Evolutionary conservation across 768 basidiomycete genomes (phyloP), one percentile per base, ranked within the genome.

Genomic region (Sarcodon aspratus): DNA sequence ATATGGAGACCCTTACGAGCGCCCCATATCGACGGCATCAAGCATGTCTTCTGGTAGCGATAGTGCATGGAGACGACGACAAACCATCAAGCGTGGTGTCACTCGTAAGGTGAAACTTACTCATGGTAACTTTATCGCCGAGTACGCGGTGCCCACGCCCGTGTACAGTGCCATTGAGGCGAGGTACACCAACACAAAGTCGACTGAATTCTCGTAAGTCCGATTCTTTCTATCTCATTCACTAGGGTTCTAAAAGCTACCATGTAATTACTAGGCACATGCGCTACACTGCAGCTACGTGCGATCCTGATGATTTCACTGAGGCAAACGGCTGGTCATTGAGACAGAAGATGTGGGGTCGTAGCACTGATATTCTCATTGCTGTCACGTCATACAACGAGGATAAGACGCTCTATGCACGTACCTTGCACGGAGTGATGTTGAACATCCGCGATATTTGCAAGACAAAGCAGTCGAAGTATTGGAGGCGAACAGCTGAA

Each of bases 361-460:
- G 95, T 49, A 78, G 87, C 54, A 98, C 95, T 1, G 95, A 98
- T 54, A 64, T 98, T 7, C 76, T 97, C 21, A 95, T 98, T 57
- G 94, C 92, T 9, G 88, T 97, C 54, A 96, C 91, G 6, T 89
- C 84, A 3, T 92, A 91, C 69, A 91, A 92, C 54, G 90, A 93
- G 64, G 88, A 92, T 75, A 92, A 91, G 71, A 82, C 80, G 6
- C 76, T 91, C n/a, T 89, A 91, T 59, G 79, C 88, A 27, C 82
- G 86, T 54, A 97, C 95, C 0, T 72, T 98, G 36, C 95, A 97
- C 60, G 89, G 89, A 54, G 85, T 97, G 58, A 97, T 97, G 94
- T 66, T 95, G 53, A 98, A 99, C 66, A 95, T 98, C 52, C 86
- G 94, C 55, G 87, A 98, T 58, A 97, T 97, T 55, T 94, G 92